phyloP scores from a whole-genome alignment of 305 asterid genomes.

The Ajuga reptans region DNA sequence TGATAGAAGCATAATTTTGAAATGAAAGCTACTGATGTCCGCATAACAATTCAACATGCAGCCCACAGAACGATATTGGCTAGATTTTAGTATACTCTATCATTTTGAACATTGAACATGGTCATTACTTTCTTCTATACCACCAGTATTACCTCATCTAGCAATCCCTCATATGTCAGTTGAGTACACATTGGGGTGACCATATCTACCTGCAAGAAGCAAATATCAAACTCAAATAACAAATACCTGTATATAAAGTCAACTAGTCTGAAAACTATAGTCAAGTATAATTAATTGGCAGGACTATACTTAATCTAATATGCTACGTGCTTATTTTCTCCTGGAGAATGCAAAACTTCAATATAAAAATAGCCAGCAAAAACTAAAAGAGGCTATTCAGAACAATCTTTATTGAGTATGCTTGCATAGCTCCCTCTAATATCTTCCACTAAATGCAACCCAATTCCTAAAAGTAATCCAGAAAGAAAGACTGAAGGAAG shows the following conservation, averaged over 20 bases:
- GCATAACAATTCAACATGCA: background rate
- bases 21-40: conserved; percentile 2
- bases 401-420: background rate
- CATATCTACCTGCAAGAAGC: conserved; percentile 84
- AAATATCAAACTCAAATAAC: conserved; percentile 21
- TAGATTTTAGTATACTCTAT: background rate
- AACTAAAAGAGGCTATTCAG: background rate
- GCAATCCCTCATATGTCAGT: conserved; percentile 79
- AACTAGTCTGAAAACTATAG: background rate
- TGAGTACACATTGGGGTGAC: conserved; percentile 95
- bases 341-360: conserved; percentile 8
- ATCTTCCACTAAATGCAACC: background rate
- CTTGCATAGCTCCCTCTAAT: background rate
- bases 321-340: background rate
- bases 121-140: background rate
- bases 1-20: background rate
- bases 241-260: background rate
- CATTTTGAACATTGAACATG: background rate
- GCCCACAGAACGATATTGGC: background rate
- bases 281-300: conserved; percentile 9
- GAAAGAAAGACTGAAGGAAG: background rate
- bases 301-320: background rate
- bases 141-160: conserved; percentile 67
- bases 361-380: conserved; percentile 1
- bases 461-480: background rate